phyloP scores from a whole-genome alignment of 1,139 yeast genomes.

The Pichia sp. region DNA sequence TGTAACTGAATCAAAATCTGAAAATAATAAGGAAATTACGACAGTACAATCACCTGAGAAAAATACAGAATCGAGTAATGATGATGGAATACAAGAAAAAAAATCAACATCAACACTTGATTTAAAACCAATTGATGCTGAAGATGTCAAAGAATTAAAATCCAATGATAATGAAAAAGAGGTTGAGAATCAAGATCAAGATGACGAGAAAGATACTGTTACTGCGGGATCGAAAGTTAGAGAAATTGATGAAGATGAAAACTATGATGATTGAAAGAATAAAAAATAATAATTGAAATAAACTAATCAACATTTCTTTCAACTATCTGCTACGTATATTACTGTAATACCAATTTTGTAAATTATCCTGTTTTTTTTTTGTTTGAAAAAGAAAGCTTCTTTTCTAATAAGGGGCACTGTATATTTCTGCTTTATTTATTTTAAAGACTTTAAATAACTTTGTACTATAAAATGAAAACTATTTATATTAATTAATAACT shows the following conservation, averaged over 20 bases:
- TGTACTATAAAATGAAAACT: too few relatives aligned
- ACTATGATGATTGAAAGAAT: conserved; percentile 53
- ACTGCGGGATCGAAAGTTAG: conserved; percentile 50
- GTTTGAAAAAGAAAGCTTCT: too few relatives aligned
- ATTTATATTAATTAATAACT: background rate
- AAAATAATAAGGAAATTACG: too few relatives aligned
- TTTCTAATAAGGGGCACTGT: too few relatives aligned
- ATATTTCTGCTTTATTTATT: background rate
- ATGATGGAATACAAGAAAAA: background rate
- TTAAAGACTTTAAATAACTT: too few relatives aligned
- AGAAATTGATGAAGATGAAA: conserved; percentile 75
- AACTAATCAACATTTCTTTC: too few relatives aligned
- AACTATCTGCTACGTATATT: too few relatives aligned
- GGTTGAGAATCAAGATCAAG: conserved; percentile 11
- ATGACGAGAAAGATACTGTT: background rate
- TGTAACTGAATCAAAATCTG: too few relatives aligned
- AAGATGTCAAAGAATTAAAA: conserved; percentile 27
- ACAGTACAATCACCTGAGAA: background rate
- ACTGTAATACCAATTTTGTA: too few relatives aligned
- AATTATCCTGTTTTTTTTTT: too few relatives aligned
- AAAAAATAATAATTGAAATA: too few relatives aligned
- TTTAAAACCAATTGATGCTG: conserved; percentile 40
- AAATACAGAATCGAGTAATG: background rate
- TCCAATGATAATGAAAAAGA: conserved; percentile 29
- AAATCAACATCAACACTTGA: conserved; percentile 19